A percentile compares a stretch with the other conserved stretches of the same genome.
Evolutionary conservation across 139 green algal species (phyloP).

Genomic region (Asterochloris erici): DNA sequence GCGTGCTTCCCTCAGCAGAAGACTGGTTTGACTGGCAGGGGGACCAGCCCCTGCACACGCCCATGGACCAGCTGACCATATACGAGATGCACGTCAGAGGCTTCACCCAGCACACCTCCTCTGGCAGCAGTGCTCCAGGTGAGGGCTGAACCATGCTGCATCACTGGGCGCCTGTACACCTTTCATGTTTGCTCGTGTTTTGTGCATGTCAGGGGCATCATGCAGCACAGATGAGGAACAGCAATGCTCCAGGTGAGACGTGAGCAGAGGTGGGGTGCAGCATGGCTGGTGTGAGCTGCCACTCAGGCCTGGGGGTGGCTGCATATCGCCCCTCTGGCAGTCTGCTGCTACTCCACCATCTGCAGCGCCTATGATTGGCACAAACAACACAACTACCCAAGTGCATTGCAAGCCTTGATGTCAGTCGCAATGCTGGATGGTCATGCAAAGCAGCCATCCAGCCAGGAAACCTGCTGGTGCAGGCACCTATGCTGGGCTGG

Average conservation of each 20-base stretch:
- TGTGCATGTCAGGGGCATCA: no score
- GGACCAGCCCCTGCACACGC: conserved; percentile 66
- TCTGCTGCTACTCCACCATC: no score
- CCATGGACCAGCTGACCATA: conserved; percentile 88
- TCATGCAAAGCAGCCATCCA: neutral
- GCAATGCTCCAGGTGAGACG: no score
- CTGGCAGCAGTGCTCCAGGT: conserved; percentile 48
- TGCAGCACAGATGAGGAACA: no score
- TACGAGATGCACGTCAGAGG: conserved; percentile 97
- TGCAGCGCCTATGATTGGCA: no score
- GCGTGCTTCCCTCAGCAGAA: conserved; percentile 41
- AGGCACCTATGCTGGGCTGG: conserved; percentile 86
- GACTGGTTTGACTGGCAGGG: conserved; percentile 84
- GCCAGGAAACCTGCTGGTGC: neutral
- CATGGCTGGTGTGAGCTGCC: no score
- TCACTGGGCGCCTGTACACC: no score
- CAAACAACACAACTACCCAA: no score
- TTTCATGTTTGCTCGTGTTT: no score
- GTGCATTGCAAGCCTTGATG: neutral
- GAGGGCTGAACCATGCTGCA: neutral
- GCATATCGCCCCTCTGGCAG: no score
- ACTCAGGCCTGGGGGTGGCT: no score
- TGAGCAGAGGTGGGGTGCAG: no score
- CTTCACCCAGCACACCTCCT: conserved; percentile 82
- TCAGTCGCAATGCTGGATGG: neutral